These are phyloP conservation scores for Thelonectria olida DNA, from an alignment of 2,329 filamentous ascomycete genomes.

Conservation along the genomic window DNA sequence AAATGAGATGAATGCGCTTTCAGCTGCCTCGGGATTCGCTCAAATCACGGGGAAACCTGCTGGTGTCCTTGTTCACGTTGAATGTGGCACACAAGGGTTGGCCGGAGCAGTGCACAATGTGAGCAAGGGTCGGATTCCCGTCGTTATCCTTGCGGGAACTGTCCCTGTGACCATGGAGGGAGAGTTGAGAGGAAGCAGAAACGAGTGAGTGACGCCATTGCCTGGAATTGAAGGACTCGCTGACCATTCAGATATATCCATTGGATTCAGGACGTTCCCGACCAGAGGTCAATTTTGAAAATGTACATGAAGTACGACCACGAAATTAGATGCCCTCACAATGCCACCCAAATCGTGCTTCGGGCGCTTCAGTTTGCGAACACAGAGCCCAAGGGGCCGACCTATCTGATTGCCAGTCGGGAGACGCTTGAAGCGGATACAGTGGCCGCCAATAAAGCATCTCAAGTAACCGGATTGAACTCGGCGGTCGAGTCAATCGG, in stretches of 20 bases:
- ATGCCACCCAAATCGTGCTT: slow-evolving; percentile 20
- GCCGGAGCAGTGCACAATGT: slow-evolving; percentile 42
- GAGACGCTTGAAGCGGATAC: slow-evolving; percentile 38
- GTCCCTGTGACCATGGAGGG: slow-evolving; percentile 53
- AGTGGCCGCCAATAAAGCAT: too few species aligned
- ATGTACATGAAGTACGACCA: slow-evolving; percentile 24
- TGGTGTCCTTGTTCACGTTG: slow-evolving; percentile 42
- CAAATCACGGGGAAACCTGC: slow-evolving; percentile 40
- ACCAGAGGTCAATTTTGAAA: slow-evolving; percentile 24
- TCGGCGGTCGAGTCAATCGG: slow-evolving; percentile 1
- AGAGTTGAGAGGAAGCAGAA: slow-evolving; percentile 16
- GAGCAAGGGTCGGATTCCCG: slow-evolving; percentile 40
- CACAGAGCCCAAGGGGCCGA: slow-evolving; percentile 37
- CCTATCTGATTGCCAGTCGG: slow-evolving; percentile 39
- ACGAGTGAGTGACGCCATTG: slow-evolving; percentile 19
- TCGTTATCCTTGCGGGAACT: slow-evolving; percentile 54
- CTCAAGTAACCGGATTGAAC: too few species aligned
- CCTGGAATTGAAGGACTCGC: background rate
- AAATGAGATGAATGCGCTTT: slow-evolving; percentile 42
- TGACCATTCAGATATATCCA: slow-evolving; percentile 20
- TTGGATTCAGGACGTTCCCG: slow-evolving; percentile 29
- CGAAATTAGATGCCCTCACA: slow-evolving; percentile 19
- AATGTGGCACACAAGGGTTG: slow-evolving; percentile 39
- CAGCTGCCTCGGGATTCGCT: slow-evolving; percentile 33
- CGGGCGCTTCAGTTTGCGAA: slow-evolving; percentile 33